Evolutionary conservation across 139 green algal species (phyloP), one percentile per base, ranked within the genome.

Genomic region (Auxenochlorella pyrenoidosa): DNA sequence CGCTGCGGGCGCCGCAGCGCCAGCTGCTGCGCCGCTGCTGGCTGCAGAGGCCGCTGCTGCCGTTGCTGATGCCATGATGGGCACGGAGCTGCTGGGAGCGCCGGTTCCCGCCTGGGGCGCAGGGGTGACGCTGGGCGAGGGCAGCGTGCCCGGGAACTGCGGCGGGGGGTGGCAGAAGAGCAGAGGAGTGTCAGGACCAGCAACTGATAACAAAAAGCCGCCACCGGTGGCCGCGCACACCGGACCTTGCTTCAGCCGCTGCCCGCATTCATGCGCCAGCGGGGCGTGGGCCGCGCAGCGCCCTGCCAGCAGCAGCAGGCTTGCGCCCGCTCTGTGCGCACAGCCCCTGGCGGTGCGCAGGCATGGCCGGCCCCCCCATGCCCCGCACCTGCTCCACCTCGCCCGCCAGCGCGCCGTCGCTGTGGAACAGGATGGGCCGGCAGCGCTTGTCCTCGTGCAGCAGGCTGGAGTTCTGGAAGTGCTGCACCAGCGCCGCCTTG

Each of bases 361-460:
- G 30, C 40, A 38, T 36, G 26, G 10, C 59, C 59, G 59, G 59
- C 21, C 21, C 3, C 3, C 21, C 59, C 59, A 15, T 22, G 32
- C 32, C 3, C 34, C 70, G 30, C 66, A 73, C 66, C 66, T 65
- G 60, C 77, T 89, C 86, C 28, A 68, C 40, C 78, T 86, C 86
- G 3, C 77, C 86, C 0, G 77, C 94, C 82, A 91, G 88, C 44
- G 94, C 87, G 21, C 93, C 94, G 34, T 94, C 87, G 38, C 72
- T 90, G 58, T 94, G 91, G 91, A 99, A 99, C 6, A 99, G 92
- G 43, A 99, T 96, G 65, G 97, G 97, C 22, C 97, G 88, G 93
- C 97, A 99, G 83, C 96, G 95, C 94, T 99, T 99, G 94, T 99
- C 97, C 92, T 99, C 97, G 86, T 99, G 98, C 94, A 99, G 97